A percentile compares a stretch with the other conserved stretches of the same genome.
phyloP scores from a whole-genome alignment of 192 early-diverging fungal genomes.

The Backusella sp. region DNA sequence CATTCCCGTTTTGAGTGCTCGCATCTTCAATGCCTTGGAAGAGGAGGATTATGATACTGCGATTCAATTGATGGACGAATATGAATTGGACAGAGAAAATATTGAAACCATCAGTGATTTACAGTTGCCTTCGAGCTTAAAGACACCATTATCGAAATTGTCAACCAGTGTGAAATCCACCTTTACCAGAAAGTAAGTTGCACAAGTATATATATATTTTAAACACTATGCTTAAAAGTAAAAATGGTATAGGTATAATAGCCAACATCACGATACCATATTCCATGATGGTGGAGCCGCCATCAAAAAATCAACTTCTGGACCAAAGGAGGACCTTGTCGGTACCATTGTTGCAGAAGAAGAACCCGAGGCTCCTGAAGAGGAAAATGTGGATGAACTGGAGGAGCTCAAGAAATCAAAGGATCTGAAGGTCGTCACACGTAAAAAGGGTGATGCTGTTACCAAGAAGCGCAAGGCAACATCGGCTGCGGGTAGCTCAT shows the following conservation, averaged over 20 bases:
- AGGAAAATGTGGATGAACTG: slow-evolving; percentile 31
- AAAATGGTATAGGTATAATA: slow-evolving; percentile 55
- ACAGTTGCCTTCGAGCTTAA: slow-evolving; percentile 42
- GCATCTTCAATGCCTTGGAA: slow-evolving; percentile 48
- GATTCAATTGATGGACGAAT: slow-evolving; percentile 89
- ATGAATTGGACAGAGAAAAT: slow-evolving; percentile 87
- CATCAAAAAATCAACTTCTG: slow-evolving; percentile 28
- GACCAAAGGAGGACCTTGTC: slow-evolving; percentile 51
- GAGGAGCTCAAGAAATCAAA: background rate
- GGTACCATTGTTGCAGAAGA: slow-evolving; percentile 62
- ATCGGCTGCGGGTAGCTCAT: background rate
- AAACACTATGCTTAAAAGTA: background rate
- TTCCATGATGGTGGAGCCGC: slow-evolving; percentile 28
- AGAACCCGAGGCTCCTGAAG: slow-evolving; percentile 41
- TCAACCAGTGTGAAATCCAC: slow-evolving; percentile 66
- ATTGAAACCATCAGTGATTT: slow-evolving; percentile 87
- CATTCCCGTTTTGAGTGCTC: slow-evolving; percentile 66
- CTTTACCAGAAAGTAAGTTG: slow-evolving; percentile 75
- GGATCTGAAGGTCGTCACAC: background rate
- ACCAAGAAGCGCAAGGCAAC: background rate
- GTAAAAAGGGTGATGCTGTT: background rate
- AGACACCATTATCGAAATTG: slow-evolving; percentile 49
- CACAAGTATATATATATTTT: background rate
- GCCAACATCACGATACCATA: slow-evolving; percentile 57
- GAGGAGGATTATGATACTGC: slow-evolving; percentile 36